A percentile compares a stretch with the other conserved stretches of the same genome.
These are phyloP conservation scores for Epichloe brachyelytri DNA, from an alignment of 2,329 filamentous ascomycete species.

Conservation along the genomic window DNA sequence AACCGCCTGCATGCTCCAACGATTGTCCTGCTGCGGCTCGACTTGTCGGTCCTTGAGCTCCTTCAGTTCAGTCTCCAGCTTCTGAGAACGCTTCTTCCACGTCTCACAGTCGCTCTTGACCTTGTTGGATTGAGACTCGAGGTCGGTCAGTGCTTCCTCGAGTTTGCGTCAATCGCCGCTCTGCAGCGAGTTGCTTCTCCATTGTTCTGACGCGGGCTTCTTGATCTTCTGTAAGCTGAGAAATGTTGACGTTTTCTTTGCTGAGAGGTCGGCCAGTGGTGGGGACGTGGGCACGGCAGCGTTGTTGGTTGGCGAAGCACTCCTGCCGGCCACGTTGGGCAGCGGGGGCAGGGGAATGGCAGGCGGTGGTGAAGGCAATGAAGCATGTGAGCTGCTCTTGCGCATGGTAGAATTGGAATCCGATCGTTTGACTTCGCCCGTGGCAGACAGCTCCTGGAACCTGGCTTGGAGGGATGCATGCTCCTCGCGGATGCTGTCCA, in stretches of 20 bases:
- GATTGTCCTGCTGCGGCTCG: conserved; percentile 38
- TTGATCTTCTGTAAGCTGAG: conserved; percentile 84
- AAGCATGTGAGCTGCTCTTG: conserved; percentile 72
- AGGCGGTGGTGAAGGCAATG: conserved; percentile 84
- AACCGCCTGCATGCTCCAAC: conserved; percentile 72
- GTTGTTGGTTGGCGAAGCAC: conserved; percentile 29
- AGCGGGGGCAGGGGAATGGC: conserved; percentile 92
- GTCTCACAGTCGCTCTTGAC: conserved; percentile 80
- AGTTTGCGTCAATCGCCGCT: conserved; percentile 94
- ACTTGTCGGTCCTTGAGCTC: conserved; percentile 42
- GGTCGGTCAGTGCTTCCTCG: conserved; percentile 87
- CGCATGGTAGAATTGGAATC: conserved; percentile 60
- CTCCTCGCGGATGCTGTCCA: conserved; percentile 55
- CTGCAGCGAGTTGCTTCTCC: conserved; percentile 89
- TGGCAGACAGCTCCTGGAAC: conserved; percentile 36
- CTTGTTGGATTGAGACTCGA: conserved; percentile 85
- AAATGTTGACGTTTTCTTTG: conserved; percentile 56
- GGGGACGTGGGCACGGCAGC: conserved; percentile 31
- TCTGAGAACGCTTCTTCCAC: conserved; percentile 75
- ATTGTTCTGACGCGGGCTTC: conserved; percentile 90
- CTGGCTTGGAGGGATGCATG: conserved; percentile 64
- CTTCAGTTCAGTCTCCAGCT: conserved; percentile 61
- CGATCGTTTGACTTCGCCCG: conserved; percentile 40
- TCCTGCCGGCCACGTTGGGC: conserved; percentile 42
- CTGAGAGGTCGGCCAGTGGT: conserved; percentile 59